phyloP scores from a whole-genome alignment of 108 stramenopile genomes.

The Skeletonema potamos region DNA sequence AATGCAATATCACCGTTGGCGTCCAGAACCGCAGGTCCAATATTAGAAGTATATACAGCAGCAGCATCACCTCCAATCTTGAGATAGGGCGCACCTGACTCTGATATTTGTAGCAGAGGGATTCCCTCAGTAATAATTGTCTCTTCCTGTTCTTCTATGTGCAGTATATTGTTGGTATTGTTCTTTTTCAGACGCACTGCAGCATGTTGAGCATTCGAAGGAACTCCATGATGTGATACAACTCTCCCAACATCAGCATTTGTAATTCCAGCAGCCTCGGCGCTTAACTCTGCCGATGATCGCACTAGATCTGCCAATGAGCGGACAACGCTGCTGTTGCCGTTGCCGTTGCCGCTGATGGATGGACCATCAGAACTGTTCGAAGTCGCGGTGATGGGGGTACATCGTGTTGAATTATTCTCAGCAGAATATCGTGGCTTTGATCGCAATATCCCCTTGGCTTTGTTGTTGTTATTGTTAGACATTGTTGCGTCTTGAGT shows the following conservation, averaged over 20 bases:
- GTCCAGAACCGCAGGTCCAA: not conserved
- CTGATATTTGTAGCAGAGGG: conserved; percentile 3
- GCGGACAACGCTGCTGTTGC: not conserved
- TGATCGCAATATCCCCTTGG: conserved; percentile 20
- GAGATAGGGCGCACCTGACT: conserved; percentile 6
- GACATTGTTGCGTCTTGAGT: not conserved
- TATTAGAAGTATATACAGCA: not conserved
- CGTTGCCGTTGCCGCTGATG: not conserved
- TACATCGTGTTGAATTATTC: not conserved
- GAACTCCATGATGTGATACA: not conserved
- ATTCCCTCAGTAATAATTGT: not conserved
- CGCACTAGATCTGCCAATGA: conserved; percentile 32
- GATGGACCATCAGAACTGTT: not conserved
- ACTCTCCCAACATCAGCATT: conserved; percentile 4
- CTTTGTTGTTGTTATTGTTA: not conserved
- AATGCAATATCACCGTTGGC: not conserved
- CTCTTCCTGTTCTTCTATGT: not conserved
- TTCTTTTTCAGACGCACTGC: not conserved
- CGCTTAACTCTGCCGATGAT: conserved; percentile 11
- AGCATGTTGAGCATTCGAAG: not conserved
- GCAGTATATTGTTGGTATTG: not conserved
- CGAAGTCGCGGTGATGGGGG: not conserved
- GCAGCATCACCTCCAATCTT: not conserved
- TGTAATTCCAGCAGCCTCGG: conserved; percentile 5
- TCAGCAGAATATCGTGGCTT: conserved; percentile 12